Evolutionary conservation across 1,284 basidiomycete species (phyloP), one percentile per base, ranked within the genome.

Genomic region (Sanghuangporus weigelae): DNA sequence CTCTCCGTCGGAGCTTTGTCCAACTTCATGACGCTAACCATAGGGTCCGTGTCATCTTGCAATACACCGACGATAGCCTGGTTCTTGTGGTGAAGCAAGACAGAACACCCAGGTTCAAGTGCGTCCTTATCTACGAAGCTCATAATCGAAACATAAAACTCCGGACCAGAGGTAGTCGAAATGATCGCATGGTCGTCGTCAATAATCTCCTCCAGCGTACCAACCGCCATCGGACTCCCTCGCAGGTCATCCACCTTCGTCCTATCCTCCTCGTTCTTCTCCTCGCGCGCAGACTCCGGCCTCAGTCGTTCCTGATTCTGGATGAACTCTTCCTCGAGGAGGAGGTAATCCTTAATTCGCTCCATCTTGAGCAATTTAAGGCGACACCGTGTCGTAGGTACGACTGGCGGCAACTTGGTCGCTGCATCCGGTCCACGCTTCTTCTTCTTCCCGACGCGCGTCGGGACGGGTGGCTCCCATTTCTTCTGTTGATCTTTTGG

Each of bases 171-270:
- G 19, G 94, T 87, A 10, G 93, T 93, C 75, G 93, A 96, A 71
- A 99, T 91, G 75, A 99, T 98, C 21, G 97, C 96, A 75, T 99
- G 97, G 82, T 99, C 97, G 79, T 99, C 97, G 81, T 99, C 97
- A 73, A 99, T 97, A 71, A 99, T 98, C 78, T 99, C 97, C 78
- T 99, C 97, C 70, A 99, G 82, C 0, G 95, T 94, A 42, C 97
- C 97, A 60, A 99, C 95, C 12, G 90, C 92, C 94, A 99, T 98
- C 6, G 97, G 97, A 59, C 87, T 92, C 21, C 97, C 97, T 57
- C 97, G 86, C 58, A 99, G 78, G 74, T 97, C 95, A 74, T 99
- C 97, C 44, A 99, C 95, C 68, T 89, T 90, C 36, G 92, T 92
- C 69, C 95, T 83, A 74, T 99, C 96, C 74, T 96, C 95, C 72